These are phyloP conservation scores for Scortechinia acanthostroma DNA, from an alignment of 2,329 filamentous ascomycete species.

Conservation along the genomic window DNA sequence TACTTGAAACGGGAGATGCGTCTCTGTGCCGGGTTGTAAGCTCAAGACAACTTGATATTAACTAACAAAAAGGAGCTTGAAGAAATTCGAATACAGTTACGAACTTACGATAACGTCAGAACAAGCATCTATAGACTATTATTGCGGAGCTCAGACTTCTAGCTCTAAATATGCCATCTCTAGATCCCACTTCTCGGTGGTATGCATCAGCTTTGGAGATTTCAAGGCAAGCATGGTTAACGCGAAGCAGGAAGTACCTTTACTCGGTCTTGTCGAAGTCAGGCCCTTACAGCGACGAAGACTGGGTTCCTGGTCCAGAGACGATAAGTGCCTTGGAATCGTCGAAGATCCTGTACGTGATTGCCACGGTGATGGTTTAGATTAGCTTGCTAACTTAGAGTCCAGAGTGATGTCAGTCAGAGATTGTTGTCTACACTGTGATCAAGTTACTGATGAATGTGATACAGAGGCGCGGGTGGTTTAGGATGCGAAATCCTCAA, in stretches of 20 bases:
- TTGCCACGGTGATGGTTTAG: not conserved
- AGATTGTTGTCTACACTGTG: slow-evolving; percentile 6
- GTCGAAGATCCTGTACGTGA: not conserved
- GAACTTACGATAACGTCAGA: too few relatives aligned
- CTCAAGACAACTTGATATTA: too few relatives aligned
- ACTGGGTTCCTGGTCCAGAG: not conserved
- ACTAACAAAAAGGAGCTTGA: too few relatives aligned
- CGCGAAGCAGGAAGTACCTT: not conserved
- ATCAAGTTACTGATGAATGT: slow-evolving; percentile 7
- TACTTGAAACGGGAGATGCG: too few relatives aligned
- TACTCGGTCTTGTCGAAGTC: not conserved
- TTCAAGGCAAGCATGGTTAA: not conserved
- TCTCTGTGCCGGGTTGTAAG: too few relatives aligned
- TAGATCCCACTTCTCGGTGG: too few relatives aligned
- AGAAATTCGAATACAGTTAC: too few relatives aligned
- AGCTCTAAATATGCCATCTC: too few relatives aligned
- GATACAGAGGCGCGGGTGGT: slow-evolving; percentile 76
- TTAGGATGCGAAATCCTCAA: slow-evolving; percentile 95
- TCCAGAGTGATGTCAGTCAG: slow-evolving; percentile 39
- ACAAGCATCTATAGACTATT: too few relatives aligned
- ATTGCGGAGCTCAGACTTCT: too few relatives aligned
- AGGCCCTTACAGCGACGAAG: not conserved
- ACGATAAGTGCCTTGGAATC: not conserved
- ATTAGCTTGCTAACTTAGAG: not conserved
- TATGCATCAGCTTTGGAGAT: too few relatives aligned